phyloP scores from a whole-genome alignment of 2,329 filamentous ascomycete genomes.

The Calonectria pseudoreteaudii region DNA sequence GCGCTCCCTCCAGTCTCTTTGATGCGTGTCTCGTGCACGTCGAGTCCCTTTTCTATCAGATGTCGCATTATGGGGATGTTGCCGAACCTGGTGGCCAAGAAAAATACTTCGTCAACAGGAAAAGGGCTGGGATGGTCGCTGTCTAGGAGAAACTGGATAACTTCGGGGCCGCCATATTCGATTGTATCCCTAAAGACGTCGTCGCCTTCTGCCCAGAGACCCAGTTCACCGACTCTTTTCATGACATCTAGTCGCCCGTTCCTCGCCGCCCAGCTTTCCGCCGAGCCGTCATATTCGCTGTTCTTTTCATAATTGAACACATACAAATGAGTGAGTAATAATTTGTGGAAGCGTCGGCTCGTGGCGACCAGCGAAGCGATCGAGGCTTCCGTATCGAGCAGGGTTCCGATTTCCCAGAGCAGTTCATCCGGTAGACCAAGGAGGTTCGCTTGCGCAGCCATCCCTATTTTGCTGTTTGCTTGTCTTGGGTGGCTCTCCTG shows the following conservation, averaged over 20 bases:
- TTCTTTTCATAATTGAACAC: background rate
- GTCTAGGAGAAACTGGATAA: background rate
- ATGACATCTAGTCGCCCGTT: background rate
- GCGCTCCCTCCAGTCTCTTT: background rate
- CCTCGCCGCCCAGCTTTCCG: background rate
- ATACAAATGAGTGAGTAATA: background rate
- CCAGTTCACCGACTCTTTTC: background rate
- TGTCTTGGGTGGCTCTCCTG: too few relatives aligned
- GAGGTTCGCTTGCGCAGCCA: background rate
- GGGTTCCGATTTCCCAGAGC: background rate
- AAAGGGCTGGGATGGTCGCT: background rate
- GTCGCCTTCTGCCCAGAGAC: background rate
- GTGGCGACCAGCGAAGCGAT: background rate
- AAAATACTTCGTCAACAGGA: background rate
- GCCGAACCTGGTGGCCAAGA: rapidly evolving
- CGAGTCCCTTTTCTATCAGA: background rate
- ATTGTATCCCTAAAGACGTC: background rate
- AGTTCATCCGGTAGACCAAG: background rate
- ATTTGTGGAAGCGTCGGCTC: background rate
- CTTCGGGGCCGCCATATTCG: background rate
- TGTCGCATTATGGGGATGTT: background rate
- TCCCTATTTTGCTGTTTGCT: too few relatives aligned
- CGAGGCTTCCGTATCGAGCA: background rate
- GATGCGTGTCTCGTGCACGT: background rate
- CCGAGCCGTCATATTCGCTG: background rate